Conservation (phyloP, 345 rosid genomes). For the Lepidium sativum region DNA sequence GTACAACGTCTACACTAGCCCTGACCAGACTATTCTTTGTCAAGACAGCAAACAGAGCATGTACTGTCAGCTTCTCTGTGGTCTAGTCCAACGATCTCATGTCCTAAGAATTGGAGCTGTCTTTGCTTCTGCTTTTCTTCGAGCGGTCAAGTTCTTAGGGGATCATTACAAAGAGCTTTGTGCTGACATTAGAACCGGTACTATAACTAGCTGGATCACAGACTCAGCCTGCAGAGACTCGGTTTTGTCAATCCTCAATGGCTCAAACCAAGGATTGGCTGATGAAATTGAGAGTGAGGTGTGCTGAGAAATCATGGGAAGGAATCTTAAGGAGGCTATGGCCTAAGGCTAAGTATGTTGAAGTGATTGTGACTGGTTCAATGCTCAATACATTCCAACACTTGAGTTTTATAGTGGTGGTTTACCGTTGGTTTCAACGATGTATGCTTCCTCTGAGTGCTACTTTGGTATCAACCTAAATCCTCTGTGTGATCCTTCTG, state of each 20-base stretch:
- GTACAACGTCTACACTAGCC: conserved; percentile 77
- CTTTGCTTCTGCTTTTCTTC: conserved; percentile 82
- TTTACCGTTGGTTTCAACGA: conserved; percentile 72
- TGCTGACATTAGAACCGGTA: conserved; percentile 56
- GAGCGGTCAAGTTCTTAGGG: conserved; percentile 83
- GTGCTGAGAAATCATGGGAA: conserved; percentile 60
- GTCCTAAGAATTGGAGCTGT: conserved; percentile 84
- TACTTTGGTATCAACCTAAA: conserved; percentile 80
- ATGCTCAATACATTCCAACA: conserved; percentile 88
- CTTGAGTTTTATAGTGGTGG: conserved; percentile 86
- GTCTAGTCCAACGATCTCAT: conserved; percentile 60
- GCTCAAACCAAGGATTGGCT: conserved; percentile 45
- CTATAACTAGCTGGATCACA: conserved; percentile 68
- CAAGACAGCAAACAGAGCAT: conserved; percentile 91
- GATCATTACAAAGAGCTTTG: conserved; percentile 69
- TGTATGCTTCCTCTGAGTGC: conserved; percentile 96
- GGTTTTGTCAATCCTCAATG: conserved; percentile 36
- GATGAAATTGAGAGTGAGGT: conserved; percentile 43
- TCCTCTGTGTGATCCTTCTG: conserved; percentile 62
- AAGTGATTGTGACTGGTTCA: conserved; percentile 85
- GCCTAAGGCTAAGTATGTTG: conserved; percentile 85
- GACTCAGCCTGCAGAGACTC: conserved; percentile 51
- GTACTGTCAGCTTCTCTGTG: conserved; percentile 88
- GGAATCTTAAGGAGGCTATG: conserved; percentile 76
- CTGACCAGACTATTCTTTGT: conserved; percentile 83